These are phyloP conservation scores for Ustulina deusta DNA, from an alignment of 2,329 filamentous ascomycete genomes.

Conservation along the genomic window DNA sequence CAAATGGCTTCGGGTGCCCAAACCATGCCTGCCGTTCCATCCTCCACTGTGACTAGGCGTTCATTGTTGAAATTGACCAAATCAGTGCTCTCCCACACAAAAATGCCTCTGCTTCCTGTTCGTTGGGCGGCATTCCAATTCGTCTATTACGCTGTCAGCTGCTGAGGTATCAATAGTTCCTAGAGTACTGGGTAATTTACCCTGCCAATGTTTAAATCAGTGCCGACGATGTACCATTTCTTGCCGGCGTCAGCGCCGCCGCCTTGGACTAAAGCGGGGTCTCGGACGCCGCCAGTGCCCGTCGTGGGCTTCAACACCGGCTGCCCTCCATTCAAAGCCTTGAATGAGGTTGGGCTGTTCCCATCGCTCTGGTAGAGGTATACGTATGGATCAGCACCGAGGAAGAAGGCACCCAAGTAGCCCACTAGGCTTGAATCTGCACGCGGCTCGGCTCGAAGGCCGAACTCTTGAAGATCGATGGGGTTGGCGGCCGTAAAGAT, in stretches of 20 bases:
- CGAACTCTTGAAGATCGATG: constrained; percentile 45
- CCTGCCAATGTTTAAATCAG: constrained; percentile 64
- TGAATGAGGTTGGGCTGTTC: constrained; percentile 63
- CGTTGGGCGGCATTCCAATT: constrained; percentile 65
- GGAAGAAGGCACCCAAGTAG: constrained; percentile 67
- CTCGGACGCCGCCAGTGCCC: constrained; percentile 65
- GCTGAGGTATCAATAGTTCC: not conserved
- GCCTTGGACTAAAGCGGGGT: constrained; percentile 62
- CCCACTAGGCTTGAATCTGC: constrained; percentile 58
- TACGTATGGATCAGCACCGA: constrained; percentile 64
- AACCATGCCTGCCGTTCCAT: constrained; percentile 67
- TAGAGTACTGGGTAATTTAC: constrained; percentile 41
- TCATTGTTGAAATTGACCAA: constrained; percentile 63
- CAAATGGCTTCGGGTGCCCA: constrained; percentile 69
- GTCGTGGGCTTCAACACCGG: constrained; percentile 62
- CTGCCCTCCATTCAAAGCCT: constrained; percentile 60
- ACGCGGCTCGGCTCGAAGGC: constrained; percentile 45
- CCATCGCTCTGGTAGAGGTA: constrained; percentile 67
- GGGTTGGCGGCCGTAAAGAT: constrained; percentile 33
- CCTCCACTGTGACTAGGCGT: constrained; percentile 63
- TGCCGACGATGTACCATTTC: constrained; percentile 69
- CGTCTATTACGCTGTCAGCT: constrained; percentile 52
- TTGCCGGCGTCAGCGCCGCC: constrained; percentile 59
- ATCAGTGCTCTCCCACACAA: constrained; percentile 67
- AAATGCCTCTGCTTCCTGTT: constrained; percentile 63